phyloP scores from a whole-genome alignment of 176 grass and related monocot species.

The Coix lacrymajobi region DNA sequence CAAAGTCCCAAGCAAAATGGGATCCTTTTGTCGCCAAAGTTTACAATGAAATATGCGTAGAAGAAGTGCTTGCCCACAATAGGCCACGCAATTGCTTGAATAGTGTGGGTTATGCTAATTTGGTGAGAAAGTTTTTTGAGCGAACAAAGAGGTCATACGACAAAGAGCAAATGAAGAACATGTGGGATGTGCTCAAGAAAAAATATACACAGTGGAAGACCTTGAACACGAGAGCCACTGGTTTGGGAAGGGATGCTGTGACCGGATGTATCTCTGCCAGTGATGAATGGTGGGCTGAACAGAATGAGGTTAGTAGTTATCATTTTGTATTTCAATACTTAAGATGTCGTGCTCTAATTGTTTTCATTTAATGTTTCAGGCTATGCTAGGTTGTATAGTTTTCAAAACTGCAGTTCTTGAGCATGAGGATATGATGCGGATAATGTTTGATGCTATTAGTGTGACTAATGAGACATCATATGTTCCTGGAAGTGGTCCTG shows the following conservation, averaged over 20 bases:
- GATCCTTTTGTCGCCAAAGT: background rate
- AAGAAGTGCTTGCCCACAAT: background rate
- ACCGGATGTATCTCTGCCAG: background rate
- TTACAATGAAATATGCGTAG: background rate
- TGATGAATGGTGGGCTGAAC: background rate
- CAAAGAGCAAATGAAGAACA: background rate
- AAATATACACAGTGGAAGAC: background rate
- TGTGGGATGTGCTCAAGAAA: background rate
- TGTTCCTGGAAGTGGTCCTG: background rate
- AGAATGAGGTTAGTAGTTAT: background rate
- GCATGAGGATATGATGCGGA: background rate
- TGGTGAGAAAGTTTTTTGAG: background rate
- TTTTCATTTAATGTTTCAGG: background rate
- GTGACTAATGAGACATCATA: background rate
- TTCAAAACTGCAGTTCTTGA: background rate
- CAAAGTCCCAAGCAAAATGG: background rate
- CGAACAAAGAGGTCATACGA: background rate
- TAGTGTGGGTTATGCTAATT: background rate
- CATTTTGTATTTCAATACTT: no score
- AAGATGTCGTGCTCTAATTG: background rate
- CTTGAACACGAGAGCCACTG: background rate
- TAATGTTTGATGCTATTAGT: background rate
- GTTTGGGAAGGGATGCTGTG: background rate
- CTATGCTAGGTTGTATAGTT: background rate
- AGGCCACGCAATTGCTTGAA: background rate